Evolutionary conservation across 2,329 filamentous ascomycete genomes (phyloP).

Genomic region (Neurospora sp.): DNA sequence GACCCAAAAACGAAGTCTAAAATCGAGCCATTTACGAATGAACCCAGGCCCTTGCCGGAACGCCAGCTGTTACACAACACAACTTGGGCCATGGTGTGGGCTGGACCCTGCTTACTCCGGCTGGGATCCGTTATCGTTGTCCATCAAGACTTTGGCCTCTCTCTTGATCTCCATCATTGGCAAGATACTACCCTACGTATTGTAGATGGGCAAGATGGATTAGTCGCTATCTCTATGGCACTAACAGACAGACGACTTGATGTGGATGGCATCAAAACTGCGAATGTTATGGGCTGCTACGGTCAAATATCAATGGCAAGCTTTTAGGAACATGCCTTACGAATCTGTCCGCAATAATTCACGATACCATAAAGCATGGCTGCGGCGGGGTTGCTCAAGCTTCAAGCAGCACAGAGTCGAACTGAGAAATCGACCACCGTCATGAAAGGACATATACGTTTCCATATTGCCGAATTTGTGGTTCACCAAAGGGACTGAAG

Average conservation of each 20-base stretch:
- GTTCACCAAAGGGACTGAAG: background rate
- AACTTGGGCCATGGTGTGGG: background rate
- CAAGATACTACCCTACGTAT: background rate
- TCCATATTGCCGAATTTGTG: background rate
- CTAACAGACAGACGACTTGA: background rate
- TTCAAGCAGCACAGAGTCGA: background rate
- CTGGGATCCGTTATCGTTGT: background rate
- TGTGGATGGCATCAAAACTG: background rate
- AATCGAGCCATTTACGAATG: background rate
- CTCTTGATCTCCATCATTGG: background rate
- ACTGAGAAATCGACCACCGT: background rate
- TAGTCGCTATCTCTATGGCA: background rate
- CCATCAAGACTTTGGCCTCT: background rate
- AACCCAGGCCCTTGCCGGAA: background rate
- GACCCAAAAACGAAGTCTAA: background rate
- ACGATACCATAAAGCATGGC: background rate
- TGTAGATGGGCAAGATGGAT: background rate
- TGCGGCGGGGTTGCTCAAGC: background rate
- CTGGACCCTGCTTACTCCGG: background rate
- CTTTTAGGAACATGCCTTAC: background rate
- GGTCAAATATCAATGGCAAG: background rate
- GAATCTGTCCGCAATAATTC: background rate
- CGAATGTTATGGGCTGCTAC: background rate
- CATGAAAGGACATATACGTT: background rate
- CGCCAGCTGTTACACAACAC: background rate